A percentile compares a stretch with the other conserved stretches of the same genome.
These are phyloP conservation scores for Carallia brachiata DNA, from an alignment of 345 rosid genomes.

Conservation along the genomic window DNA sequence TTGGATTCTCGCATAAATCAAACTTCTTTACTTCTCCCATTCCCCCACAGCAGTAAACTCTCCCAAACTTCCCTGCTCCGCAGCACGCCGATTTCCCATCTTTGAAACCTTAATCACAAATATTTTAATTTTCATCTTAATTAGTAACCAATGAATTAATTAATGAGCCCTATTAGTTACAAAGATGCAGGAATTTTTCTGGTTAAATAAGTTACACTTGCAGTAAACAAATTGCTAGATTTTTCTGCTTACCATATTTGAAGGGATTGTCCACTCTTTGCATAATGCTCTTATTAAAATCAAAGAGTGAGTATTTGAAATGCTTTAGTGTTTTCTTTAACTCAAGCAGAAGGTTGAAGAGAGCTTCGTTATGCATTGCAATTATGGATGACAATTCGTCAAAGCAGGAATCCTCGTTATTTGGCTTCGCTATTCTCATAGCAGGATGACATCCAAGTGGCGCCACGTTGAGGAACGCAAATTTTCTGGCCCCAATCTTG, in stretches of 20 bases:
- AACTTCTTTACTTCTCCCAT: constrained; percentile 56
- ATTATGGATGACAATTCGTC: constrained; percentile 44
- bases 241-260: constrained; percentile 53
- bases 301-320: constrained; percentile 64
- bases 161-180: background rate
- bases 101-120: constrained; percentile 45
- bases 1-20: constrained; percentile 57
- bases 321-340: constrained; percentile 42
- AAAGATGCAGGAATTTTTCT: background rate
- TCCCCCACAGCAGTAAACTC: constrained; percentile 78
- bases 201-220: too few relatives aligned
- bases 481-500: constrained; percentile 59
- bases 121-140: background rate
- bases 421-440: constrained; percentile 34
- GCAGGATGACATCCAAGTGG: constrained; percentile 61
- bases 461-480: constrained; percentile 57
- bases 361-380: constrained; percentile 50
- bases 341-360: constrained; percentile 32
- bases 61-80: constrained; percentile 64
- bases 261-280: constrained; percentile 56
- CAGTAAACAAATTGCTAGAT: too few relatives aligned
- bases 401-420: constrained; percentile 39
- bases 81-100: constrained; percentile 71
- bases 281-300: constrained; percentile 43
- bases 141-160: background rate